Conservation (phyloP, 352 stramenopile species). For the Globisporangium ultimum region DNA sequence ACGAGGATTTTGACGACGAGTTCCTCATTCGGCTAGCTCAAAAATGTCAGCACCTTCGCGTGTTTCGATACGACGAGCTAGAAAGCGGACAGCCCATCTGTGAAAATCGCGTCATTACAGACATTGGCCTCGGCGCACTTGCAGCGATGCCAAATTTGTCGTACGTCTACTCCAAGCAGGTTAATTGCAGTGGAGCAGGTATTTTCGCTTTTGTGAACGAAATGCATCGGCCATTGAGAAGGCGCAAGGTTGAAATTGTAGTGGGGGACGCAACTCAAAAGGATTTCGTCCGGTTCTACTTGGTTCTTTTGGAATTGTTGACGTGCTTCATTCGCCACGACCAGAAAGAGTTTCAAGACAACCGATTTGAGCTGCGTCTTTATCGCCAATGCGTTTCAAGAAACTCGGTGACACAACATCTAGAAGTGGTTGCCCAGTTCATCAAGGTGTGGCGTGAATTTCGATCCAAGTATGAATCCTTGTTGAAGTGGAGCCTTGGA, state of each 20-base stretch:
- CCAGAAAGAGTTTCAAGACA: background rate
- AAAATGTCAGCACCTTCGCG: conserved; percentile 6
- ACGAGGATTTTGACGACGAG: conserved; percentile 14
- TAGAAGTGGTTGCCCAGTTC: background rate
- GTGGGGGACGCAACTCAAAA: conserved; percentile 1
- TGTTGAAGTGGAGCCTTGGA: conserved; percentile 3
- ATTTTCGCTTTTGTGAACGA: conserved; percentile 7
- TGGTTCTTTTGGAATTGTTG: conserved; percentile 4
- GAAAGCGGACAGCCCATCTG: conserved; percentile 15
- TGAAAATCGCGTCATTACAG: conserved; percentile 9
- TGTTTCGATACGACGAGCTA: conserved; percentile 12
- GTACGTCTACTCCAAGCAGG: conserved; percentile 13
- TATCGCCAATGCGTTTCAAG: conserved; percentile 5
- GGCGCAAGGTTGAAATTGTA: background rate
- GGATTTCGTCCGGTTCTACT: conserved; percentile 12
- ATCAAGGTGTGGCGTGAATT: background rate
- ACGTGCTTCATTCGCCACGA: background rate
- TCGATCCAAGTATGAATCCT: background rate
- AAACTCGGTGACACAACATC: conserved; percentile 2
- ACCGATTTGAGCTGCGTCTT: conserved; percentile 11
- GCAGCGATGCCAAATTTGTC: conserved; percentile 8
- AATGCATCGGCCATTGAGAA: conserved; percentile 5
- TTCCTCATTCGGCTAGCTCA: conserved; percentile 7
- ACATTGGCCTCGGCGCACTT: conserved; percentile 7
- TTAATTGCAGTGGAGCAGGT: conserved; percentile 9